Evolutionary conservation across 2,329 filamentous ascomycete genomes (phyloP).

Genomic region (Fusarium anthophilum): DNA sequence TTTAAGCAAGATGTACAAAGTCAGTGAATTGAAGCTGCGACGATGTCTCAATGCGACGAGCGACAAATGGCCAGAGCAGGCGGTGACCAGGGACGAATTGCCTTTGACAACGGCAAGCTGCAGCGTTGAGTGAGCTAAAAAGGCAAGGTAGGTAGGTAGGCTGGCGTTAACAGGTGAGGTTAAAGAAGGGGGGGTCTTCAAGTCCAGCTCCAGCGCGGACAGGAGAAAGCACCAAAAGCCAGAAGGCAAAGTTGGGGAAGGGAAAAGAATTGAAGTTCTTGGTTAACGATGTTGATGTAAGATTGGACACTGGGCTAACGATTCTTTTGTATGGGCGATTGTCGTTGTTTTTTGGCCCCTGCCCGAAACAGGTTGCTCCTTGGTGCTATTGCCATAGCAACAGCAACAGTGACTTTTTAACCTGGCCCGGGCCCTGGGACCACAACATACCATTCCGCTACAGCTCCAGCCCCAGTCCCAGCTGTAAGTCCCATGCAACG

Average conservation of each 20-base stretch:
- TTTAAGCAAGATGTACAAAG: slow-evolving; percentile 16
- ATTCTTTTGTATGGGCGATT: slow-evolving; percentile 28
- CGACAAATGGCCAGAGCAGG: slow-evolving; percentile 19
- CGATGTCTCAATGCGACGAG: slow-evolving; percentile 22
- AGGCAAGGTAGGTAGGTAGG: not conserved
- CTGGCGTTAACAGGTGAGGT: not conserved
- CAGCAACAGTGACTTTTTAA: slow-evolving; percentile 19
- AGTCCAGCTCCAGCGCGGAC: slow-evolving; percentile 30
- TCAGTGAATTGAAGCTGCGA: slow-evolving; percentile 21
- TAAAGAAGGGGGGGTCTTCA: not conserved
- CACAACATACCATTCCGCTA: slow-evolving; percentile 22
- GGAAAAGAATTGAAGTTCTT: slow-evolving; percentile 35
- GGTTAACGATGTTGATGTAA: slow-evolving; percentile 32
- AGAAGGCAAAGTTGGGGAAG: slow-evolving; percentile 20
- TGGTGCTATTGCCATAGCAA: slow-evolving; percentile 34
- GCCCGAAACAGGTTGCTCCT: slow-evolving; percentile 39
- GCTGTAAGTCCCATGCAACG: not conserved
- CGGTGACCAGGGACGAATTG: slow-evolving; percentile 35
- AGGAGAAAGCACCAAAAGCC: slow-evolving; percentile 29
- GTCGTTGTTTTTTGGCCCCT: slow-evolving; percentile 28
- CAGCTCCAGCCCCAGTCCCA: not conserved
- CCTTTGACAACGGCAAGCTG: slow-evolving; percentile 19
- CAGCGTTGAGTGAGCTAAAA: slow-evolving; percentile 21
- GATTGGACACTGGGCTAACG: slow-evolving; percentile 22
- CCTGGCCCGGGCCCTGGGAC: not conserved